Evolutionary conservation across 805 yeast genomes (phyloP), one percentile per base, ranked within the genome.

Genomic region (Candida gorgasii): DNA sequence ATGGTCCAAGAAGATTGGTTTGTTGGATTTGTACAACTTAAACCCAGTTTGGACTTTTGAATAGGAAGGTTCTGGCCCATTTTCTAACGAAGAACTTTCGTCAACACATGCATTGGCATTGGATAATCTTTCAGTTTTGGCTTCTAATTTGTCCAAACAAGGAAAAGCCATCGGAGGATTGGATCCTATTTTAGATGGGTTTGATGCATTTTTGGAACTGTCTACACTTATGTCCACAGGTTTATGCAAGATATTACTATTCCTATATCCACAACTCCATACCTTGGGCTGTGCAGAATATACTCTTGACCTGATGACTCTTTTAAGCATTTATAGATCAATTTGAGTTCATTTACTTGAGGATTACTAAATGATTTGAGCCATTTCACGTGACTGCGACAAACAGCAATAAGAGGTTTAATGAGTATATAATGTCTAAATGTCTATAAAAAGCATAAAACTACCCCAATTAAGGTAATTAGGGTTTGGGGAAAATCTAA

Each of bases 51-150:
- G 77, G 5, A 86, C 83, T 46, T 74, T 73, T 1, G 89, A 73
- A 62, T 89, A 90, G 0, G 84, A 76, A 0, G 97, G 97, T 55
- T 89, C 96, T 1, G 95, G 95, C 0, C 93, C 89, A 35, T 79
- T 72, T 39, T 82, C 84, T 37, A 78, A 61, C 18, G 54, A 42
- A 16, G 46, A 39, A 28, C 7, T 40, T 35, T n/a, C 15, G 8
- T 47, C 46, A 5, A 30, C 14, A 36, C 42, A 39, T 16, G 52
- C 54, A 26, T 48, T 53, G 12, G 52, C 54, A 26, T 48, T 53
- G 12, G 58, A 54, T 36, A 69, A 49, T 24, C 51, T 52, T 35
- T 72, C 69, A 1, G 73, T 72, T 49, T 80, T 76, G 42, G 72
- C 68, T 51, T 89, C 95, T 17, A 84, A 67, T 51, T 75, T 80